A percentile compares a stretch with the other conserved stretches of the same genome.
phyloP scores from a whole-genome alignment of 2,329 filamentous ascomycete species.

The Thyridium curvatum region DNA sequence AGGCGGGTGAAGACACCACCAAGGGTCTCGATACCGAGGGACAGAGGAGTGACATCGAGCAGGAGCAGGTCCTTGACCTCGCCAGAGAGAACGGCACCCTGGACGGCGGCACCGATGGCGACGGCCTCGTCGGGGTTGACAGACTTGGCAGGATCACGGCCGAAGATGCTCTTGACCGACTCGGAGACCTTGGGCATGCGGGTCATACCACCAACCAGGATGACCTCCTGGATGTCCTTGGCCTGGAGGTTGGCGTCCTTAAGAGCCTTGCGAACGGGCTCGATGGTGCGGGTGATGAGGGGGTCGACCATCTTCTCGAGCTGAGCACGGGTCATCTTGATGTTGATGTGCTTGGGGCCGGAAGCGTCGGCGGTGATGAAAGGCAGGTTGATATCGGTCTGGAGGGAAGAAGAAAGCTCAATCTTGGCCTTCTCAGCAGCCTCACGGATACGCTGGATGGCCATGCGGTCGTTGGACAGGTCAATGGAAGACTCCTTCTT shows the following conservation, averaged over 20 bases:
- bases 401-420: slow-evolving; percentile 87
- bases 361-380: slow-evolving; percentile 97
- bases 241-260: slow-evolving; percentile 90
- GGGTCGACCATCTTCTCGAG: slow-evolving; percentile 91
- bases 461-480: slow-evolving; percentile 89
- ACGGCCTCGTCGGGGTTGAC: slow-evolving; percentile 99
- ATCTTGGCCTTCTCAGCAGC: slow-evolving; percentile 99
- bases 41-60: slow-evolving; percentile 91
- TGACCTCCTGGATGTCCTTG: slow-evolving; percentile 95
- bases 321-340: slow-evolving; percentile 85
- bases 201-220: slow-evolving; percentile 98
- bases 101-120: slow-evolving; percentile 93
- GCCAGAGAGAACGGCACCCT: slow-evolving; percentile 93
- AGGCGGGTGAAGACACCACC: slow-evolving; percentile 96
- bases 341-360: slow-evolving; percentile 97
- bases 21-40: slow-evolving; percentile 96
- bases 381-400: slow-evolving; percentile 96
- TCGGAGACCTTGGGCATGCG: slow-evolving; percentile 98
- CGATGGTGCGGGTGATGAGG: slow-evolving; percentile 78
- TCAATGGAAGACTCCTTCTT: slow-evolving; percentile 94
- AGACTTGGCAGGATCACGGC: slow-evolving; percentile 92
- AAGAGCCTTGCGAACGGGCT: slow-evolving; percentile 91
- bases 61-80: slow-evolving; percentile 95
- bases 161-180: slow-evolving; percentile 95
- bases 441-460: slow-evolving; percentile 97